Base-by-base conservation (phyloP, 306 rosid species). In the Quercus robur region DNA sequence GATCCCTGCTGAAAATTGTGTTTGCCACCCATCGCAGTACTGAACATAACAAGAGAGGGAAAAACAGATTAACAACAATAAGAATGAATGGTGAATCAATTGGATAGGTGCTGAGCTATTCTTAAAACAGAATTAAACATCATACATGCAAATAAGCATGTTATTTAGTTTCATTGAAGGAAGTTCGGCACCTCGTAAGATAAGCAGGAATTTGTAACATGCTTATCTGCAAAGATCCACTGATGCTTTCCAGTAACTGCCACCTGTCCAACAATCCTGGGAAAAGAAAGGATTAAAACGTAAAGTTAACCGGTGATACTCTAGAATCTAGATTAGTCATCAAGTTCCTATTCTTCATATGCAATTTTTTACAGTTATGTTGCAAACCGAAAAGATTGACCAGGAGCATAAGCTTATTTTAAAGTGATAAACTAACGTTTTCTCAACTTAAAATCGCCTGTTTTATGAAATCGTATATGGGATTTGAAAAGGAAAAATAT, bases 201-300 rank as follows among this genome's bases (percentile, higher is more conserved):
- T 76, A 87, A 82, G 83, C 86, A 73, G 77, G 87, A 81, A 89
- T 78, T 79, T 74, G 84, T 55, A 59, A 79, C 82, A 64, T 83
- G 90, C 81, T 86, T 84, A 64, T 92, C 97, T n/a, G 91, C 88
- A 85, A 84, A 90, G 87, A 96, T 89, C 99, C 98, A 96, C 77
- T 49, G 87, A 90, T 96, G 90, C 81, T 88, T 91, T 81, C 98
- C 97, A 9, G 94, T 90, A 74, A 86, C 90, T 56, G 99, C 97
- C 77, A 93, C 99, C 83, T 93, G 93, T 77, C 98, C 97, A 84
- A 96, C 97, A 84, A 90, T 82, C 85, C 98, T 96, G 86, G 41
- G 81, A 75, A 68, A 87, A 49, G 41, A 73, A 82, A 83, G 52
- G 59, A 77, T 56, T 51, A 63, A 63, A 56, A 26, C 8, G 52